Evolutionary conservation across 2,329 filamentous ascomycete species (phyloP), one percentile per base, ranked within the genome.

Genomic region (Basipetospora chlamydospora): DNA sequence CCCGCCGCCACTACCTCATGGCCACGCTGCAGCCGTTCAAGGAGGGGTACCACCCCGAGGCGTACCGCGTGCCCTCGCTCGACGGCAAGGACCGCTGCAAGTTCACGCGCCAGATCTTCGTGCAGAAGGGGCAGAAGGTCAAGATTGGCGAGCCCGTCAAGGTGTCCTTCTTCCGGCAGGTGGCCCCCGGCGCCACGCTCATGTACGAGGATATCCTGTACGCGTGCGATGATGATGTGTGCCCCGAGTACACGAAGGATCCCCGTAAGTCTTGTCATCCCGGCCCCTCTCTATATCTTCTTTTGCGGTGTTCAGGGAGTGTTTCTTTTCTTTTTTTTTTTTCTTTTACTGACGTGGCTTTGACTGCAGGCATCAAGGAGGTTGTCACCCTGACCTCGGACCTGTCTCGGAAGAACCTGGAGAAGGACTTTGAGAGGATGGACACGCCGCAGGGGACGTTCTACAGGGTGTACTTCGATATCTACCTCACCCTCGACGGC

Each of bases 191-290:
- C 34, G 90, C 90, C 23, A 96, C 88, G 1, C 75, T 98, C 48
- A 96, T 98, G 90, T 98, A 98, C 57, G 90, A 98, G 65, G 90
- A 98, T 62, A 88, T 96, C 37, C 61, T 96, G 40, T 96, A 95
- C 57, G 90, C 88, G 35, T 98, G 90, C 53, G 90, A 98, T 53
- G 90, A 96, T 45, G 90, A 98, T 56, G 84, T 94, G 36, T 96
- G 88, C 59, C 90, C 90, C 1, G 90, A 96, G 58, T 98, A 98
- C 57, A 96, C 88, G 47, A 98, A 96, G 59, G 90, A 98, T 73
- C 88, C 90, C 48, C 84, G 90, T 94, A 78, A 78, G 87, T 82
- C 43, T 3, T 3, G n/a, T n/a, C n/a, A n/a, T n/a, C n/a, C n/a
- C n/a, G n/a, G n/a, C n/a, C n/a, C n/a, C n/a, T n/a, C n/a, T n/a